Evolutionary conservation across 805 yeast species (phyloP), one percentile per base, ranked within the genome.

Genomic region (Clavispora santaluciae): DNA sequence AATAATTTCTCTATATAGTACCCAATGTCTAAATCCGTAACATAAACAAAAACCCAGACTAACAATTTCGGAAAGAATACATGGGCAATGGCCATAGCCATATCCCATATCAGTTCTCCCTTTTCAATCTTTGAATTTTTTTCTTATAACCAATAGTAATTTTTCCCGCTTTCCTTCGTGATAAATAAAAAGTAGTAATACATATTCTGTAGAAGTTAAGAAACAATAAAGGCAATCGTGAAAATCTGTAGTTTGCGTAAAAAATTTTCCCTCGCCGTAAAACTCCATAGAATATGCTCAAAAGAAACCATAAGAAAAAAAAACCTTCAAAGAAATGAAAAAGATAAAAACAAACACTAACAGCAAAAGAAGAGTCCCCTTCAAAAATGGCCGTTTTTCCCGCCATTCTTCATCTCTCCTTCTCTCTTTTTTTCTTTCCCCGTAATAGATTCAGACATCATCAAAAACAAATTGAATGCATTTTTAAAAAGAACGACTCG

Each of bases 21-120:
- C 67, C 65, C 67, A 64, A 66, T 64, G 72, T 66, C 72, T 66
- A 65, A 65, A 64, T 61, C 69, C 65, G 16, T 5, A 31, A 28
- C 31, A 28, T 28, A 28, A 28, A 28, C 18, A 15, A 28, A 28
- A 28, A 28, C 15, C 31, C 24, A 20, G 25, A 26, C 24, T 22
- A 20, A 21, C 36, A 25, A 22, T 21, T 22, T 21, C n/a, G 24
- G 36, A 22, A 33, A 40, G 44, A 54, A 48, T 45, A 49, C 44
- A 53, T 18, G 31, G 29, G 13, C 36, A 3, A 21, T 21, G 28
- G 26, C 16, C 17, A 9, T 5, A 22, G 16, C 20, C 10, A n/a
- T 47, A 41, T 41, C 33, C 50, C 50, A 40, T 45, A 44, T 38
- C 36, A 39, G 40, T 40, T 43, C 41, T 42, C 50, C 44, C 38